Conservation (phyloP, 2,329 filamentous ascomycete species). For the Cordyceps pruinosa region DNA sequence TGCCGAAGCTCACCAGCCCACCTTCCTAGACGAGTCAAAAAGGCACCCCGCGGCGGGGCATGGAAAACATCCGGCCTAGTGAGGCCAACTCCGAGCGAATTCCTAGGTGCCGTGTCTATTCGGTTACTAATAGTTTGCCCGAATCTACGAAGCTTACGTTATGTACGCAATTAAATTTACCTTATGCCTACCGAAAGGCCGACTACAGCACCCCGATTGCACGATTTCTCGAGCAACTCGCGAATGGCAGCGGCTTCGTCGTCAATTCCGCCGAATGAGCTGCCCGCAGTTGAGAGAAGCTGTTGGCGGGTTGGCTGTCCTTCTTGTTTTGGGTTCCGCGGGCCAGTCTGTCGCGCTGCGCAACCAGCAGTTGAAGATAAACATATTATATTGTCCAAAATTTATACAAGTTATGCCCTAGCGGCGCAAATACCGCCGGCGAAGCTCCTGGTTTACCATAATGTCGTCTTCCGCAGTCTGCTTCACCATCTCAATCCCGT, state of each 20-base stretch:
- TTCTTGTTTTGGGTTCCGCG: too few species aligned
- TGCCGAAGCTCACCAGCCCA: neutral
- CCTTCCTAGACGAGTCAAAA: neutral
- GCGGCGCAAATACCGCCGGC: slow-evolving; percentile 1
- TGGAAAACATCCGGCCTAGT: neutral
- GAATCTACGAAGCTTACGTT: neutral
- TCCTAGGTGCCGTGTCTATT: neutral
- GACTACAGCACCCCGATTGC: neutral
- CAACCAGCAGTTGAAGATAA: too few species aligned
- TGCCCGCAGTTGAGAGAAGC: too few species aligned
- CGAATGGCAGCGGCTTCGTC: too few species aligned
- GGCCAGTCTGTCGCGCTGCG: too few species aligned
- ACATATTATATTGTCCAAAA: too few species aligned
- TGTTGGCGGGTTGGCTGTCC: too few species aligned
- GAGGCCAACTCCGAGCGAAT: neutral
- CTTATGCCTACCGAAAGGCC: neutral
- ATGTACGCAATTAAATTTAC: neutral
- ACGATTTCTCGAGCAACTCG: neutral
- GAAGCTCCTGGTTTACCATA: slow-evolving; percentile 2
- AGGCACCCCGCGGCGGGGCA: slow-evolving; percentile 2
- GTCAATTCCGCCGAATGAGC: too few species aligned
- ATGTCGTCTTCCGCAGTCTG: neutral
- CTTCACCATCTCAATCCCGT: slow-evolving; percentile 48
- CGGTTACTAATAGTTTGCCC: slow-evolving; percentile 3
- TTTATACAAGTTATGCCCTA: neutral